Conservation (phyloP, 495 filamentous ascomycete species). For the Penicillium fimorum region DNA sequence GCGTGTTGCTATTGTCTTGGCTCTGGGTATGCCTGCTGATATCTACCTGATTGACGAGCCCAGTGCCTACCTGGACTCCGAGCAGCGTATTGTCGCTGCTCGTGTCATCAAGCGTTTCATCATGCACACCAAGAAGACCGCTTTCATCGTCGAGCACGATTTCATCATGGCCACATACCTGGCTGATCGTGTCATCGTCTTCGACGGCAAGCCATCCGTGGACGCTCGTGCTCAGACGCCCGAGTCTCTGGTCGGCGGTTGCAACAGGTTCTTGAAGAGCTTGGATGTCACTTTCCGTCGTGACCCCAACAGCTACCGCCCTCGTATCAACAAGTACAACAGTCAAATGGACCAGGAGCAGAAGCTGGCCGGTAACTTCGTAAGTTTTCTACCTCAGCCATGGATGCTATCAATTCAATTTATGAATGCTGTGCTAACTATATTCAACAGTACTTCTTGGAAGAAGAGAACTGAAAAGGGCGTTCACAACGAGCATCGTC, state of each 20-base stretch:
- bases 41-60: conserved; percentile 99
- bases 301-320: conserved; percentile 91
- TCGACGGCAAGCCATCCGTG: conserved; percentile 88
- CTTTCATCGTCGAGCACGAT: conserved; percentile 99
- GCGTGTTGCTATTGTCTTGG: conserved; percentile 94
- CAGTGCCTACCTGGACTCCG: conserved; percentile 92
- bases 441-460: conserved; percentile 73
- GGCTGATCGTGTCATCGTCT: conserved; percentile 96
- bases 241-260: conserved; percentile 89
- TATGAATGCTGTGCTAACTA: neutral
- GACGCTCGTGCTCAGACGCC: conserved; percentile 84
- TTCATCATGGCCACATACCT: conserved; percentile 99
- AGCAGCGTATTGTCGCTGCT: conserved; percentile 96
- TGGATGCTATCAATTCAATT: neutral
- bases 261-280: conserved; percentile 94
- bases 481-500: conserved; percentile 48
- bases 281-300: conserved; percentile 97
- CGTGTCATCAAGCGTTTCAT: conserved; percentile 99
- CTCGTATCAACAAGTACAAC: conserved; percentile 96
- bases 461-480: conserved; percentile 80
- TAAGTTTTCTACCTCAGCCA: conserved; percentile 39
- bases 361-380: conserved; percentile 86
- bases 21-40: conserved; percentile 92
- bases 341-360: conserved; percentile 97
- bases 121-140: conserved; percentile 99